Percentiles rank a stretch among this genome's conserved stretches.
phyloP scores from a whole-genome alignment of 1,284 basidiomycete genomes.

The Boletellus deceptivus region DNA sequence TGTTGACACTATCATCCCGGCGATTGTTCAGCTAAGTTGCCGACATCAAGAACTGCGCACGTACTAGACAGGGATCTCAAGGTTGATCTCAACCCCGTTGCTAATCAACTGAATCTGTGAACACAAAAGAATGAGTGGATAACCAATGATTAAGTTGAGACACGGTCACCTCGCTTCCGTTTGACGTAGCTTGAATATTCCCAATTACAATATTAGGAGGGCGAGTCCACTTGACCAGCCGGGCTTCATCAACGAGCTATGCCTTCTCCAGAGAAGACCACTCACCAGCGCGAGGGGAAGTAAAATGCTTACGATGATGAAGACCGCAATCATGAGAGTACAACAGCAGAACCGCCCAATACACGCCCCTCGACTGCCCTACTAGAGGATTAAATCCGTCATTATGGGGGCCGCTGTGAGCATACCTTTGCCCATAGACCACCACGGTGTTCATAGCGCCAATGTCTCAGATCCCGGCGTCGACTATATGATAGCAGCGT shows the following conservation, averaged over 20 bases:
- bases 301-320: constrained; percentile 68
- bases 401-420: constrained; percentile 3
- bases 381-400: neutral
- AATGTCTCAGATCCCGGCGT: constrained; percentile 43
- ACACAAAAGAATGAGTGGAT: constrained; percentile 14
- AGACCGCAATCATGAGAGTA: constrained; percentile 59
- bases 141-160: neutral
- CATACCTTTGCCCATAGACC: constrained; percentile 62
- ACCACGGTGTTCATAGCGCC: constrained; percentile 56
- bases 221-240: constrained; percentile 62
- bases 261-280: neutral
- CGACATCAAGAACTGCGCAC: constrained; percentile 20
- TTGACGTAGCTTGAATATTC: constrained; percentile 43
- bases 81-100: constrained; percentile 58
- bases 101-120: constrained; percentile 38
- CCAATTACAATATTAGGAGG: constrained; percentile 75
- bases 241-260: constrained; percentile 12
- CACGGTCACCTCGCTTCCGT: constrained; percentile 43
- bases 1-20: constrained; percentile 57
- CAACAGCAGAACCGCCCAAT: constrained; percentile 70
- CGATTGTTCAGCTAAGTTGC: constrained; percentile 8
- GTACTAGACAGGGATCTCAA: constrained; percentile 69
- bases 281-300: constrained; percentile 72
- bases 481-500: constrained; percentile 28
- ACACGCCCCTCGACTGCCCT: constrained; percentile 59